These are phyloP conservation scores for Peniophora sp. DNA, from an alignment of 1,284 basidiomycete species.

Conservation along the genomic window DNA sequence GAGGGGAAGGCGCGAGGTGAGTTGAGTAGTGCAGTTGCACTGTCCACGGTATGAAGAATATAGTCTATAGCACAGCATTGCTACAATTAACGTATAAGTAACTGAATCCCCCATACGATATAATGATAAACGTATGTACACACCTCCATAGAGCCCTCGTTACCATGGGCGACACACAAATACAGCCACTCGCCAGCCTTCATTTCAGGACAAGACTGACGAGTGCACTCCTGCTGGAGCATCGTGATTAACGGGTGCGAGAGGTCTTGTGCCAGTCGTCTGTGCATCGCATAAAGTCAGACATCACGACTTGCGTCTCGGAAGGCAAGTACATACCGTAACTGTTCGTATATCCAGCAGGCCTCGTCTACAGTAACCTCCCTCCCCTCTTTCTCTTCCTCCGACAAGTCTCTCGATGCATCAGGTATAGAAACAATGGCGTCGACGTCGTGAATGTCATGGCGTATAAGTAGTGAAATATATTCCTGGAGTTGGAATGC, in stretches of 20 bases:
- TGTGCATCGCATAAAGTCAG: slow-evolving; percentile 23
- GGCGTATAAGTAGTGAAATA: slow-evolving; percentile 79
- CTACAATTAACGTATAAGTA: slow-evolving; percentile 26
- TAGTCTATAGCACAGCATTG: slow-evolving; percentile 98
- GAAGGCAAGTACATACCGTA: slow-evolving; percentile 51
- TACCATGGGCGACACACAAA: slow-evolving; percentile 89
- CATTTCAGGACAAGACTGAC: slow-evolving; percentile 88
- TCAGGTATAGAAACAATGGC: slow-evolving; percentile 73
- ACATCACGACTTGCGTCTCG: not conserved
- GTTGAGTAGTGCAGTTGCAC: slow-evolving; percentile 88
- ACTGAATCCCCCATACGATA: too few species aligned
- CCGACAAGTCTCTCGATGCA: slow-evolving; percentile 23
- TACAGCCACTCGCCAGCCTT: slow-evolving; percentile 97
- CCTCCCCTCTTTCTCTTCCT: slow-evolving; percentile 32
- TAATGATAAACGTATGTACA: slow-evolving; percentile 16
- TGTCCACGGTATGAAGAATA: slow-evolving; percentile 91
- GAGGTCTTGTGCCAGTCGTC: slow-evolving; percentile 88
- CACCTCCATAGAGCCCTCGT: slow-evolving; percentile 71
- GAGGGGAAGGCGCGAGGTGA: slow-evolving; percentile 90
- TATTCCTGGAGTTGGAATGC: slow-evolving; percentile 96
- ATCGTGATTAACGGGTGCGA: slow-evolving; percentile 84
- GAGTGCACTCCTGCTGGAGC: slow-evolving; percentile 80
- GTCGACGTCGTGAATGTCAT: slow-evolving; percentile 84
- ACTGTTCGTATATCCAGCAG: slow-evolving; percentile 95
- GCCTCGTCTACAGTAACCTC: slow-evolving; percentile 65